Conservation (phyloP, 768 basidiomycete species). For the Terana coerulea region DNA sequence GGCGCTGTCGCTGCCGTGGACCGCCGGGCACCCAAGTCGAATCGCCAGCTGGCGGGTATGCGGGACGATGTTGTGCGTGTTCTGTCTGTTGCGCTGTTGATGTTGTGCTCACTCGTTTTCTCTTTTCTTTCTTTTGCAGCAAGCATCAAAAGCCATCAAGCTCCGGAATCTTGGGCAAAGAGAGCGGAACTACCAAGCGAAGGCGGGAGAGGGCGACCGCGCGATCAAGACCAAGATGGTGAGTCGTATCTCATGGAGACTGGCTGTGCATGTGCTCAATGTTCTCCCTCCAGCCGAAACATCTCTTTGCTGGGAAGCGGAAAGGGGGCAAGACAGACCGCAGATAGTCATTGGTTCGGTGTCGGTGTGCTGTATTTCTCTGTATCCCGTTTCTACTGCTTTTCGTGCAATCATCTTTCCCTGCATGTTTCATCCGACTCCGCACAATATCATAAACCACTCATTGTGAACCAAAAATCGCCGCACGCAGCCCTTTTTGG, state of each 20-base stretch:
- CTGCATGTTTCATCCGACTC: too few species aligned
- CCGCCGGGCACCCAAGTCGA: constrained; percentile 58
- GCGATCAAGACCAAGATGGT: constrained; percentile 83
- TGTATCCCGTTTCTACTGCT: not conserved
- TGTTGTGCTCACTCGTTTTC: not conserved
- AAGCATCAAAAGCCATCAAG: constrained; percentile 75
- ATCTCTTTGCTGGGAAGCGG: constrained; percentile 82
- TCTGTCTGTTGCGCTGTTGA: not conserved
- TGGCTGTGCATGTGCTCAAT: constrained; percentile 6
- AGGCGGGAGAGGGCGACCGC: constrained; percentile 88
- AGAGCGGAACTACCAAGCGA: constrained; percentile 81
- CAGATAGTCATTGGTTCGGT: too few species aligned
- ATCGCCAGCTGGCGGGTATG: constrained; percentile 78
- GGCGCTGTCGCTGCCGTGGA: constrained; percentile 49
- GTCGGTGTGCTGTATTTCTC: not conserved
- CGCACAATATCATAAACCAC: too few species aligned
- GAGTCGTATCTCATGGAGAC: not conserved
- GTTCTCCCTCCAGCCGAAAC: constrained; percentile 61
- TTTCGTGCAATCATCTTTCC: too few species aligned
- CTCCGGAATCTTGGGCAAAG: constrained; percentile 87
- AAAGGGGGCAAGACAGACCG: constrained; percentile 81
- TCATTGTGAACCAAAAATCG: too few species aligned
- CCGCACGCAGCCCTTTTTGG: too few species aligned
- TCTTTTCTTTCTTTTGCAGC: constrained; percentile 38
- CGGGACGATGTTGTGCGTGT: constrained; percentile 64